Base-by-base conservation (phyloP, 768 basidiomycete genomes). In the Termitomyces heimii region DNA sequence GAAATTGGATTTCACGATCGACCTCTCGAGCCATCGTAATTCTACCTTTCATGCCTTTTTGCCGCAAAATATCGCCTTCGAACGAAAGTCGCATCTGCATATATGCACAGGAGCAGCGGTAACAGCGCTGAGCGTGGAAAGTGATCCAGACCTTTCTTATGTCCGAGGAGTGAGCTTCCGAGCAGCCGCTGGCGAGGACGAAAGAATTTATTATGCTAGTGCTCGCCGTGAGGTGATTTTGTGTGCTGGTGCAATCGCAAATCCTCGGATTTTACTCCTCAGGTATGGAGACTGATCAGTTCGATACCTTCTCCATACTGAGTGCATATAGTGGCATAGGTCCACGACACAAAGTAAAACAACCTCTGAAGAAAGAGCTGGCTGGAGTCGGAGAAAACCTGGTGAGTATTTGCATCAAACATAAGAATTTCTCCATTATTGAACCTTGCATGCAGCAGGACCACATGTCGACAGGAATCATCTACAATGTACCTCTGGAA, bases 181-280 rank as follows among this genome's bases (percentile, higher is more conserved):
- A 12, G 35, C 48, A 9, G 40, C 55, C 1, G 24, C 39, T 12
- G 48, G 40, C 32, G 32, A 42, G 18, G 26, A 26, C 20, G 1
- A 18, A 56, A 26, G 22, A 9, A 26, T 44, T 16, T 56, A 58
- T 24, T 12, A 39, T 20, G 58, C 59, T 49, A 35, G 28, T 20
- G 60, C 56, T 51, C 35, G 31, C 13, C 50, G 52, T 1, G 72
- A 72, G 55, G 63, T 73, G 14, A 59, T 69, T n/a, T 58, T 69
- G 16, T 71, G 70, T 47, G 72, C 71, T 20, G 77, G 79, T 9
- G 70, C 77, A 0, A 63, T 80, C 35, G 70, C 73, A 29, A 73
- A 71, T 7, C 71, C 78, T 22, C 77, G 77, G 52, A 62, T 79
- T n/a, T 67, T 80, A 16, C 66, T 77, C 60, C 58, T 70, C 12